Base-by-base conservation (phyloP, 2,329 filamentous ascomycete genomes). In the Paramyrothecium roridum region DNA sequence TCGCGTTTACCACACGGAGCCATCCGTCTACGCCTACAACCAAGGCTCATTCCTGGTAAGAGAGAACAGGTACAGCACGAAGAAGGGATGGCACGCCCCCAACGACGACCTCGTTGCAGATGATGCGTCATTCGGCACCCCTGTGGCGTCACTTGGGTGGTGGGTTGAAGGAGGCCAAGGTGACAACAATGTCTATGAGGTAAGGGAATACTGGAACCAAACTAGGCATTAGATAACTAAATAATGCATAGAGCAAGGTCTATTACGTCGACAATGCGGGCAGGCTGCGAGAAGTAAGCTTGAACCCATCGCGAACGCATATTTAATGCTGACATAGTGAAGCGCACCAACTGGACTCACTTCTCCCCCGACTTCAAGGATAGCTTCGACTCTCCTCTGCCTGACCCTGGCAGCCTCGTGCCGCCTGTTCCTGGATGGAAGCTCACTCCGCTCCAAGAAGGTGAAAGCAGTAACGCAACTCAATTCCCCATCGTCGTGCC, bases 1-100 rank as follows among this genome's bases (percentile, higher is more conserved):
- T 30, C 49, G 49, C 13, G 33, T 51, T 16, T 51, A 51, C 49
- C 26, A 40, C n/a, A 51, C 49, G n/a, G 49, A 51, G 49, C 49
- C 49, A 11, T 51, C 49, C 17, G 16, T 40, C 10, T 51, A 37
- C 21, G 49, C 30, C 19, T 51, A 51, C 49, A 51, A 51, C 33
- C 49, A 51, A 20, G 49, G 49, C 13, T 51, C 49, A 13, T 51
- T n/a, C 20, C 16, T 51, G 8, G 20, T 51, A 26, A 37, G 22
- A n/a, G 49, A 51, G 30, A 51, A 19, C 33, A 19, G 49, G n/a
- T 51, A 34, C 10, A 51, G 49, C 49, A 51, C 49, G 3, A 33
- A 51, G 19, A 37, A 40, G 22, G 49, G 49, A 20, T 51, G 49
- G 49, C 49, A 51, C 37, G 49, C 49, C 30, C 49, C 49, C 19